phyloP scores from a whole-genome alignment of 768 basidiomycete species.

The Hygrophorus pudorinus region DNA sequence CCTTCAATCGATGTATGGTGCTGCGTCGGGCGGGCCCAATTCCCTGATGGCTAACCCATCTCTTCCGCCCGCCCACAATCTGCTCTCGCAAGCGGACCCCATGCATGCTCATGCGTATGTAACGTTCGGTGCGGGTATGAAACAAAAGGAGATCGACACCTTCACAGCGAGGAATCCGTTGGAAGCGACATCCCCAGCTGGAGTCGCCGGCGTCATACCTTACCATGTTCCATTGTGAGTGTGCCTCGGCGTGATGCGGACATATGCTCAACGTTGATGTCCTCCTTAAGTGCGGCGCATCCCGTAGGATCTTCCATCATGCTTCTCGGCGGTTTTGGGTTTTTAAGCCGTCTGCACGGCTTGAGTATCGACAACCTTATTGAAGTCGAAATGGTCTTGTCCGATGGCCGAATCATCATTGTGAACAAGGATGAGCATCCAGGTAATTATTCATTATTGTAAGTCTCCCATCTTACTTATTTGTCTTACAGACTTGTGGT shows the following conservation, averaged over 20 bases:
- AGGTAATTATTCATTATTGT: constrained; percentile 28
- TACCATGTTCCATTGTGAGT: constrained; percentile 76
- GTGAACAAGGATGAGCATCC: constrained; percentile 64
- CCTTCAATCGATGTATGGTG: constrained; percentile 25
- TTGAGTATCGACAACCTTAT: constrained; percentile 85
- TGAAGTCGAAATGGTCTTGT: constrained; percentile 86
- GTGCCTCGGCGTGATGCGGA: constrained; percentile 1
- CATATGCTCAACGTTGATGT: constrained; percentile 5
- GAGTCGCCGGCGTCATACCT: constrained; percentile 46
- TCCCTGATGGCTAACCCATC: constrained; percentile 17
- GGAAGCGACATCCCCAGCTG: constrained; percentile 43
- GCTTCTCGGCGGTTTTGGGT: constrained; percentile 83
- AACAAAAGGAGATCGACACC: constrained; percentile 76
- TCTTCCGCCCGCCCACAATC: constrained; percentile 24
- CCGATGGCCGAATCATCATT: constrained; percentile 79
- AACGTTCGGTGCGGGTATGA: constrained; percentile 79
- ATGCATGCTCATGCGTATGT: constrained; percentile 68
- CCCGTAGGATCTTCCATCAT: constrained; percentile 73
- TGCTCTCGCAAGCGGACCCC: constrained; percentile 44
- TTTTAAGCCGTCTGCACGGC: constrained; percentile 74
- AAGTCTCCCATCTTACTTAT: neutral
- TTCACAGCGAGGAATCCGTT: constrained; percentile 63
- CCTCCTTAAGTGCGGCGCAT: constrained; percentile 53
- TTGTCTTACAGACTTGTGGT: constrained; percentile 60
- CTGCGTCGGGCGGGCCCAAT: constrained; percentile 17